These are phyloP conservation scores for Leccinum variabile DNA, from an alignment of 1,284 basidiomycete genomes.

Conservation along the genomic window DNA sequence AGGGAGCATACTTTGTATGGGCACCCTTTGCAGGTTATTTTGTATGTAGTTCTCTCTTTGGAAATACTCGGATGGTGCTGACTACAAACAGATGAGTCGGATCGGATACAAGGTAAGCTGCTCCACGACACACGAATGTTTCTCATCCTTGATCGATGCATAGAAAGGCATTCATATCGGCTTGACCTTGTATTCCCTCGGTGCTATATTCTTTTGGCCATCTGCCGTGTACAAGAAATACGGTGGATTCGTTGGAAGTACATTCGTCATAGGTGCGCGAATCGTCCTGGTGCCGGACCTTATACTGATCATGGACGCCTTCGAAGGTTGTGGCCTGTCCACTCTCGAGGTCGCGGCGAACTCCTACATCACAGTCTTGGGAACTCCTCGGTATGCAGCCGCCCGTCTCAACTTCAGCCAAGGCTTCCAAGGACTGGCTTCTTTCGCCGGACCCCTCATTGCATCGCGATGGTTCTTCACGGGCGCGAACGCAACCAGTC, in stretches of 20 bases:
- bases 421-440: slow-evolving; percentile 79
- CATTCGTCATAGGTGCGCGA: slow-evolving; percentile 59
- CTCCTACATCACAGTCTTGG: slow-evolving; percentile 75
- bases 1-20: slow-evolving; percentile 70
- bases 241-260: slow-evolving; percentile 74
- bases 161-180: slow-evolving; percentile 70
- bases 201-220: slow-evolving; percentile 81
- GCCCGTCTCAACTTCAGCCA: slow-evolving; percentile 82
- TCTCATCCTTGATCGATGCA: slow-evolving; percentile 8
- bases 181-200: slow-evolving; percentile 67
- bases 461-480: slow-evolving; percentile 76
- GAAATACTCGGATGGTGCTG: slow-evolving; percentile 6
- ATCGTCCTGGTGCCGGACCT: neutral
- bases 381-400: slow-evolving; percentile 68
- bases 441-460: slow-evolving; percentile 79
- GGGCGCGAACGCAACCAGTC: slow-evolving; percentile 56
- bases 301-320: neutral
- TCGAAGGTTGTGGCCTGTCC: slow-evolving; percentile 65
- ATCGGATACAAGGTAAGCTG: slow-evolving; percentile 57
- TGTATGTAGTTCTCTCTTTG: slow-evolving; percentile 36
- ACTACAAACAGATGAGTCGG: slow-evolving; percentile 48
- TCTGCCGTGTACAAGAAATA: slow-evolving; percentile 67
- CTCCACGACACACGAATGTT: neutral
- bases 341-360: slow-evolving; percentile 76
- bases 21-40: slow-evolving; percentile 58